A percentile compares a stretch with the other conserved stretches of the same genome.
Evolutionary conservation across 2,329 filamentous ascomycete genomes (phyloP).

Genomic region (Verticillium albo-atrum): DNA sequence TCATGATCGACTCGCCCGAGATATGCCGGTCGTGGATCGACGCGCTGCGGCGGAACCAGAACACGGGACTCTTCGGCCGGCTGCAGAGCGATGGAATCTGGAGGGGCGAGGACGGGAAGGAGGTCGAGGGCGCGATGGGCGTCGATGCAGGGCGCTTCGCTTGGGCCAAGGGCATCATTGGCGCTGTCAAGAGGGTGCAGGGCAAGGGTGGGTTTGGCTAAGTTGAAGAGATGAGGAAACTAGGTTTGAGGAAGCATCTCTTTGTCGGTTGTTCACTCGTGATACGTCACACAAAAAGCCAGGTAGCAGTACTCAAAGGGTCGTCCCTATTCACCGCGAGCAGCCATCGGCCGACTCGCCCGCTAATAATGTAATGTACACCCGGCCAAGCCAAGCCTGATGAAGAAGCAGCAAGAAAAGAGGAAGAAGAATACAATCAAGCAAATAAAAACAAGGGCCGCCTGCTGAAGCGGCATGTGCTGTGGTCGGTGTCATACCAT

Average conservation of each 20-base stretch:
- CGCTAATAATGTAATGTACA: background rate
- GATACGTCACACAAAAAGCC: background rate
- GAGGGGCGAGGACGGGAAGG: conserved; percentile 47
- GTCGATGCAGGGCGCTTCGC: conserved; percentile 49
- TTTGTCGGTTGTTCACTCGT: too few relatives aligned
- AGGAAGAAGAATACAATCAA: background rate
- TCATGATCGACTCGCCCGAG: conserved; percentile 62
- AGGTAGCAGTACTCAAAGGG: background rate
- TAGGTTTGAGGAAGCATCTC: background rate
- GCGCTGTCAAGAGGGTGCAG: conserved; percentile 53
- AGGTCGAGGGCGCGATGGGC: conserved; percentile 46
- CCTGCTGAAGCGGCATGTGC: background rate
- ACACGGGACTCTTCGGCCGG: conserved; percentile 55
- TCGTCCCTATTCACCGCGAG: background rate
- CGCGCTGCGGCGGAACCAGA: conserved; percentile 48
- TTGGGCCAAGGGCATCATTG: conserved; percentile 54
- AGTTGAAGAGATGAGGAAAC: background rate
- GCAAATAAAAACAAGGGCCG: background rate
- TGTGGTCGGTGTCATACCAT: background rate
- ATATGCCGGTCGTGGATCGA: conserved; percentile 42
- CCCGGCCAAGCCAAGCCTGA: background rate
- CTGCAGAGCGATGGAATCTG: conserved; percentile 56
- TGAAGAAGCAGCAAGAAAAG: background rate
- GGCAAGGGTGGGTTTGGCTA: conserved; percentile 26
- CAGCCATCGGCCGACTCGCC: background rate